A percentile compares a stretch with the other conserved stretches of the same genome.
Conservation (phyloP, 2,329 filamentous ascomycete species). For the Colletotrichum cordylinicola region DNA sequence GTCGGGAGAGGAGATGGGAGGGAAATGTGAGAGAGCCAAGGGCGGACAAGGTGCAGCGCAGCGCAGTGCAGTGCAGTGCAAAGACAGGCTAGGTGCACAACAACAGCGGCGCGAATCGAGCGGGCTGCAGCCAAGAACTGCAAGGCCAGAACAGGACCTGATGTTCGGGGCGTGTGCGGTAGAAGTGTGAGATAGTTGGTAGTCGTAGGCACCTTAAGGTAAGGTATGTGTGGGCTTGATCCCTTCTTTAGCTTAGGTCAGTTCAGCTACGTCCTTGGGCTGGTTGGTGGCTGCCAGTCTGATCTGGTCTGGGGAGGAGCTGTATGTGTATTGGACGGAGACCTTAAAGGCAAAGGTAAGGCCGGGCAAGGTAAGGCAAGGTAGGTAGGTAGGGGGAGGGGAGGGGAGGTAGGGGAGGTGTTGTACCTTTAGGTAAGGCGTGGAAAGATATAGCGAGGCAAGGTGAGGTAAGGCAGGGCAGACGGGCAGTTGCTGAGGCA, state of each 20-base stretch:
- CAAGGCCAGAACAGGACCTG: neutral
- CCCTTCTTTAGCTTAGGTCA: neutral
- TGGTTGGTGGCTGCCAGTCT: neutral
- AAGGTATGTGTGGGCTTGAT: neutral
- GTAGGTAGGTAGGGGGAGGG: neutral
- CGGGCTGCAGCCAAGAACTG: neutral
- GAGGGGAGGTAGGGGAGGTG: neutral
- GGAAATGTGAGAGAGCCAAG: constrained; percentile 2
- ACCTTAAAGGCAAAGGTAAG: neutral
- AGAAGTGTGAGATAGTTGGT: neutral
- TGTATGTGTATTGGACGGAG: neutral
- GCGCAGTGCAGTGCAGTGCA: neutral
- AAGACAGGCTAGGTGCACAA: neutral
- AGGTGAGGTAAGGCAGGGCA: neutral
- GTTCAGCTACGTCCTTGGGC: neutral
- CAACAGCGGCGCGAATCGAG: neutral
- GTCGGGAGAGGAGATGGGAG: constrained; percentile 11
- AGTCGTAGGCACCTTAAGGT: neutral
- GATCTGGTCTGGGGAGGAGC: neutral
- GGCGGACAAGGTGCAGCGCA: neutral
- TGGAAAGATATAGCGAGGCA: neutral
- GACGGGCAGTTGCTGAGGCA: neutral
- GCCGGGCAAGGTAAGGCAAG: neutral
- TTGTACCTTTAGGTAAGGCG: neutral
- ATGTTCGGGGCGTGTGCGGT: neutral